These are phyloP conservation scores for Ganoderma meredithae DNA, from an alignment of 1,284 basidiomycete genomes.

Conservation along the genomic window DNA sequence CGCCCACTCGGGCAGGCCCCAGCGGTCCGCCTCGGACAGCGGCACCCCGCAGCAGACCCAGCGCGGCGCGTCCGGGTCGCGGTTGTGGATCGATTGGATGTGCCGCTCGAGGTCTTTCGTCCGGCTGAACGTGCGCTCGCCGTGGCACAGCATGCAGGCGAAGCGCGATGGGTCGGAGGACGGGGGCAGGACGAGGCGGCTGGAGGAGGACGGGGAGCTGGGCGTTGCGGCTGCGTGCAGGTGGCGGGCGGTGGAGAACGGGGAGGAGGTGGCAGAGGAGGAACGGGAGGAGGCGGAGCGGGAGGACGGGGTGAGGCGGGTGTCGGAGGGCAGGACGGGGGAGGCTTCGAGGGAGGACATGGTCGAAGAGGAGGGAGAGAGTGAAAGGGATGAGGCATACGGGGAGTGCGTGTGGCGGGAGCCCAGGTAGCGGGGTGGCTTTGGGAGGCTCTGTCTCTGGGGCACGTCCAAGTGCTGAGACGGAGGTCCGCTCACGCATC, in stretches of 20 bases:
- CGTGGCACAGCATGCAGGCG: conserved; percentile 7
- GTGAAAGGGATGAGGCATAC: not conserved
- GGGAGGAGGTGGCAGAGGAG: conserved; percentile 3
- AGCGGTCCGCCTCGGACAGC: conserved; percentile 22
- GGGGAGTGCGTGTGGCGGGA: not conserved
- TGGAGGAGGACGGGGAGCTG: not conserved
- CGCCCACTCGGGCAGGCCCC: conserved; percentile 5
- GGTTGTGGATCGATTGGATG: conserved; percentile 17
- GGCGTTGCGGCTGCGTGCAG: not conserved
- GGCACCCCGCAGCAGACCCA: conserved; percentile 30
- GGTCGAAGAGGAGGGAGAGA: not conserved
- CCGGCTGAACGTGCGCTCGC: conserved; percentile 17
- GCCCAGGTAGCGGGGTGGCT: not conserved
- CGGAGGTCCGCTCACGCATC: not conserved
- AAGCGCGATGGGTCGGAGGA: not conserved
- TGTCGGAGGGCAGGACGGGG: not conserved
- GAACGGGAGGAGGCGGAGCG: not conserved
- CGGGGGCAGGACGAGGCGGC: not conserved
- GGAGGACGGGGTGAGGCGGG: too few relatives aligned
- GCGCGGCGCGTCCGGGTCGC: conserved; percentile 10
- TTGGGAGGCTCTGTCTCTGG: too few relatives aligned
- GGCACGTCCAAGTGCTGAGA: not conserved
- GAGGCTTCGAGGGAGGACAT: not conserved
- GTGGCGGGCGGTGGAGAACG: not conserved
- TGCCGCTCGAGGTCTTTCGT: conserved; percentile 22